Base-by-base conservation (phyloP, 495 filamentous ascomycete species). In the Trypethelium eluteriae region DNA sequence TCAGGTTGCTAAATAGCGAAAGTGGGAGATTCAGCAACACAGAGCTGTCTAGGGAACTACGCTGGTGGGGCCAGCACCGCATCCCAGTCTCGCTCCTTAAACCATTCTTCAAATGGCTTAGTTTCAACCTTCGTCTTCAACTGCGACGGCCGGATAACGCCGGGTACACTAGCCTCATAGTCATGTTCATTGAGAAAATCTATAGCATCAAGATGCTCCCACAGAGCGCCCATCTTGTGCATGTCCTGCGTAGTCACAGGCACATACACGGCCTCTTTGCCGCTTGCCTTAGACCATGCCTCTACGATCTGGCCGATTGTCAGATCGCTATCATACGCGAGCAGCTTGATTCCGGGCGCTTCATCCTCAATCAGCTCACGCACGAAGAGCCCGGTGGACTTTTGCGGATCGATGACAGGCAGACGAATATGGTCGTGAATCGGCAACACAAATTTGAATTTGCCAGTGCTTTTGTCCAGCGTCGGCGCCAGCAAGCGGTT, bases 281-380 rank as follows among this genome's bases (percentile, higher is more conserved):
- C 78, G 34, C 74, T 76, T 16, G 69, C 73, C 63, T 65, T 76
- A 10, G 70, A 66, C 77, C 77, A 81, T 0, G 72, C 38, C 12
- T 71, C 68, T 14, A 77, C 66, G 7, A 74, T 66, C 44, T 80
- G 68, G 38, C 68, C 67, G 2, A 79, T 64, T 0, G 65, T 75
- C 32, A 75, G 63, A 63, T 76, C 74, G 56, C 73, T 75, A 62
- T 81, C 77, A 65, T 80, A 82, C 0, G 79, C 80, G 2, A 81
- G 69, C 0, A 82, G 67, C 68, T 76, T 80, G 11, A 66, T 75
- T 0, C 76, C 74, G 9, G 80, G 64, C 0, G 38, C 67, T 56
- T 81, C 79, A 56, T 75, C 72, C 64, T 44, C 41, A 14, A 44
- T 44, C 41, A 44, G 41, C 41, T 44, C 41, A 1, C 41, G 41